Evolutionary conservation across 1,284 basidiomycete genomes (phyloP).

Genomic region (Puccinia novopanici): DNA sequence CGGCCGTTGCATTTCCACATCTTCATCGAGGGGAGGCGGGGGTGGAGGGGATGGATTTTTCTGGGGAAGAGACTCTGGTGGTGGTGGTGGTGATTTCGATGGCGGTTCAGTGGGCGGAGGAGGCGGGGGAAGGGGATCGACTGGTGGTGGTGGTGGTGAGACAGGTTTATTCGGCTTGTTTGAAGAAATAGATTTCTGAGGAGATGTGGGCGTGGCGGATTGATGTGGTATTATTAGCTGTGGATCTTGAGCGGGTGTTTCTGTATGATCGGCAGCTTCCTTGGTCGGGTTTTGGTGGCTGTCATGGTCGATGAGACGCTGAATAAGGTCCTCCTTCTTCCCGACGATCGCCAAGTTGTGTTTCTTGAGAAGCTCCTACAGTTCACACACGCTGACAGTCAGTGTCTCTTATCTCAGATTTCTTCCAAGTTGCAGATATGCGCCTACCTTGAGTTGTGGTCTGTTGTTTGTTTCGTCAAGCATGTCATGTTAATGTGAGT

Average conservation of each 20-base stretch:
- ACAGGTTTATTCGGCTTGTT: background rate
- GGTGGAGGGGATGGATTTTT: background rate
- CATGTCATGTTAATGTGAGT: background rate
- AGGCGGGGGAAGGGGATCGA: background rate
- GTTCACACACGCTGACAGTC: background rate
- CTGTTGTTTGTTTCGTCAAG: background rate
- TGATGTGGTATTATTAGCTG: background rate
- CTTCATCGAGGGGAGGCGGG: background rate
- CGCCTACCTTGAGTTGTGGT: constrained; percentile 32
- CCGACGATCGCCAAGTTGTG: constrained; percentile 51
- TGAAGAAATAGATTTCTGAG: too few species aligned
- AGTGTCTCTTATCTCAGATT: background rate
- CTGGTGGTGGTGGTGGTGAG: background rate
- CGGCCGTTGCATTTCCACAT: background rate
- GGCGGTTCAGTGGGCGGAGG: background rate
- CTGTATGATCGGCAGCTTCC: background rate
- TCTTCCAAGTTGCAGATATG: too few species aligned
- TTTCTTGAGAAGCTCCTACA: constrained; percentile 53
- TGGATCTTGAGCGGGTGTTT: background rate
- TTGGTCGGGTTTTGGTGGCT: background rate
- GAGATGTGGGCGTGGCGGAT: background rate
- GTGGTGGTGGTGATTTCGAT: background rate
- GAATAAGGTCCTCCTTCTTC: constrained; percentile 54
- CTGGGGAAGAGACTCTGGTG: background rate
- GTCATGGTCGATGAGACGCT: constrained; percentile 39